phyloP scores from a whole-genome alignment of 202 grass and related monocot genomes.

The Zoysia matrella region DNA sequence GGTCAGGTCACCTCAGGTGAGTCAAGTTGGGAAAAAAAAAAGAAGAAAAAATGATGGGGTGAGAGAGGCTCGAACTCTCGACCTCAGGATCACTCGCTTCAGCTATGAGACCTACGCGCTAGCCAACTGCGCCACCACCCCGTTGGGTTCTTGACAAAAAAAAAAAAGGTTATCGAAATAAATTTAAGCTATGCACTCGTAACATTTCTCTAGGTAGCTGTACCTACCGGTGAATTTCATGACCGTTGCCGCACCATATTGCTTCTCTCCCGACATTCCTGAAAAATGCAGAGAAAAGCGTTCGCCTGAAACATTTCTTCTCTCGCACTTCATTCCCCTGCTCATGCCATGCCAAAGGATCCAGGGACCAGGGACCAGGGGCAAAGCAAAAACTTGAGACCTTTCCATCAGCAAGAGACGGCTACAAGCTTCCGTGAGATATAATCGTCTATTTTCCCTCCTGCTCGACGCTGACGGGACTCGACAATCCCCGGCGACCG shows the following conservation, averaged over 20 bases:
- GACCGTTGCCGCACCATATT: not conserved
- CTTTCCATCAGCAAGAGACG: not conserved
- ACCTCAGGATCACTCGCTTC: conserved; percentile 55
- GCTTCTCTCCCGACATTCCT: not conserved
- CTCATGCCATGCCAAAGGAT: not conserved
- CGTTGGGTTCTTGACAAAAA: accelerated
- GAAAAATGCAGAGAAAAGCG: not conserved
- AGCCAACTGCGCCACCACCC: conserved; percentile 77
- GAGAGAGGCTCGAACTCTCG: conserved; percentile 78
- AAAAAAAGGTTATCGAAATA: too few relatives aligned
- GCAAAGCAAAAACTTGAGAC: too few relatives aligned
- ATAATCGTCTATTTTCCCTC: not conserved
- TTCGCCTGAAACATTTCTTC: conserved; percentile 25
- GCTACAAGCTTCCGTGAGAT: not conserved
- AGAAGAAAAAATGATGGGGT: conserved; percentile 41
- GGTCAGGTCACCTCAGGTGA: too few relatives aligned
- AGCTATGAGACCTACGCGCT: conserved; percentile 81
- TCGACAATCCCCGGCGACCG: too few relatives aligned
- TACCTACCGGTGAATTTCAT: conserved; percentile 37
- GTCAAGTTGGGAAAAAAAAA: too few relatives aligned
- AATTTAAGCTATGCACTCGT: not conserved
- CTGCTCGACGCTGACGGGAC: too few relatives aligned
- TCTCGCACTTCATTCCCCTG: conserved; percentile 30
- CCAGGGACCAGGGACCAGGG: too few relatives aligned
- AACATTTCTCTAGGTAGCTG: conserved; percentile 37